Evolutionary conservation across 495 filamentous ascomycete genomes (phyloP).

Genomic region (Penicillium bovifimosum): DNA sequence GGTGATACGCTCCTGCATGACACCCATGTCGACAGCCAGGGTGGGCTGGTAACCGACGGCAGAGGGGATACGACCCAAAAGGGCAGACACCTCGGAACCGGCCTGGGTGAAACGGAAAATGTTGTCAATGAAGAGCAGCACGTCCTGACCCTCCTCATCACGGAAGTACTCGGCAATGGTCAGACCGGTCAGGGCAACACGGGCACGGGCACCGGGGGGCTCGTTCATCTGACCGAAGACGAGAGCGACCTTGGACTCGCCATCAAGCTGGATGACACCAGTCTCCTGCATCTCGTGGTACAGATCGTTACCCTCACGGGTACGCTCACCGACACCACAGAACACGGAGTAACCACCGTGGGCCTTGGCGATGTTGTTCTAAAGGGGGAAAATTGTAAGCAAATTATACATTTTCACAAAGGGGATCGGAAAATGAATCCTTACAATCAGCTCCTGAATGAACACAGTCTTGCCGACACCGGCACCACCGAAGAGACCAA

Average conservation of each 20-base stretch:
- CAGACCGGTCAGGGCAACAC: conserved; percentile 93
- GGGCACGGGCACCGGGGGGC: conserved; percentile 97
- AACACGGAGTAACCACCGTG: conserved; percentile 99
- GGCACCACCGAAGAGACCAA: conserved; percentile 99
- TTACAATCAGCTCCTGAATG: conserved; percentile 97
- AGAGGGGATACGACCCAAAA: conserved; percentile 99
- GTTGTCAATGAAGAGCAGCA: conserved; percentile 99
- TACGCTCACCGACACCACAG: conserved; percentile 99
- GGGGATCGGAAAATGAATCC: conserved; percentile 19
- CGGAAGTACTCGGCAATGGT: conserved; percentile 96
- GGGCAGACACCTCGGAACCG: conserved; percentile 99
- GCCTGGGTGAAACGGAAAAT: conserved; percentile 99
- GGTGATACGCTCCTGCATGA: conserved; percentile 99
- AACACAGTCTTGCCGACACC: conserved; percentile 99
- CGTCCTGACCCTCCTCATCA: conserved; percentile 96
- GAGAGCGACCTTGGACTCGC: conserved; percentile 98
- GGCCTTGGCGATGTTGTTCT: conserved; percentile 99
- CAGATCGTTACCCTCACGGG: conserved; percentile 99
- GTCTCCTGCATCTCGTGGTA: conserved; percentile 99
- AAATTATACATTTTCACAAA: background rate
- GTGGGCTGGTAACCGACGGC: conserved; percentile 99
- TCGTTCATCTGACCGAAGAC: conserved; percentile 99
- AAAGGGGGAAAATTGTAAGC: background rate
- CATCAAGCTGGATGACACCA: conserved; percentile 96
- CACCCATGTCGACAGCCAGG: conserved; percentile 99